phyloP scores from a whole-genome alignment of 345 rosid genomes.

The Orychophragmus violaceus region DNA sequence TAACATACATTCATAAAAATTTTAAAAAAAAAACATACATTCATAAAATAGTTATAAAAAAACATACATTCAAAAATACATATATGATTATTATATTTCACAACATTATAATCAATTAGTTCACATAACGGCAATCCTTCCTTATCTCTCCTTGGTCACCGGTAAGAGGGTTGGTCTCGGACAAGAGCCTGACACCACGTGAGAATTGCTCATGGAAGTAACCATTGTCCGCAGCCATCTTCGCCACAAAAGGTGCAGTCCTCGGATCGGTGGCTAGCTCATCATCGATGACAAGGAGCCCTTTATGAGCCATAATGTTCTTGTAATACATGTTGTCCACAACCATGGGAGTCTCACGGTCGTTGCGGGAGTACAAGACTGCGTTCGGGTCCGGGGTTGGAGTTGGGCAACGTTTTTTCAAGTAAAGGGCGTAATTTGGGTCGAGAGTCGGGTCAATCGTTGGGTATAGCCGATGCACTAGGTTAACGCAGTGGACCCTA shows the following conservation, averaged over 20 bases:
- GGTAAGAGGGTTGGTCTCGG: constrained; percentile 67
- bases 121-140: constrained; percentile 70
- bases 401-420: constrained; percentile 55
- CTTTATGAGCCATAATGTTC: constrained; percentile 55
- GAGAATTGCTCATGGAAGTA: constrained; percentile 68
- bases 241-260: constrained; percentile 51
- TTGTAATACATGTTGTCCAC: constrained; percentile 71
- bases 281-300: constrained; percentile 58
- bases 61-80: background rate
- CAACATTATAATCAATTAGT: constrained; percentile 12
- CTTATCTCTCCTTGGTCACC: constrained; percentile 71
- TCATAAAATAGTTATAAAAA: too few relatives aligned
- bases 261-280: constrained; percentile 56
- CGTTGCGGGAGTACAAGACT: constrained; percentile 62
- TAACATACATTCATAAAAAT: background rate
- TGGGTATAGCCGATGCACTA: constrained; percentile 72
- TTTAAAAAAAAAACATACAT: too few relatives aligned
- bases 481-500: constrained; percentile 69
- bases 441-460: constrained; percentile 61
- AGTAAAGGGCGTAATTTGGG: constrained; percentile 55
- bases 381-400: constrained; percentile 48
- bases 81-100: constrained; percentile 3
- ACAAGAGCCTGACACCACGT: constrained; percentile 46
- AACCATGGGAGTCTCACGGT: constrained; percentile 74
- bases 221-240: constrained; percentile 69